Evolutionary conservation across 2,329 filamentous ascomycete genomes (phyloP).

Genomic region (Colletotrichum paranaense): DNA sequence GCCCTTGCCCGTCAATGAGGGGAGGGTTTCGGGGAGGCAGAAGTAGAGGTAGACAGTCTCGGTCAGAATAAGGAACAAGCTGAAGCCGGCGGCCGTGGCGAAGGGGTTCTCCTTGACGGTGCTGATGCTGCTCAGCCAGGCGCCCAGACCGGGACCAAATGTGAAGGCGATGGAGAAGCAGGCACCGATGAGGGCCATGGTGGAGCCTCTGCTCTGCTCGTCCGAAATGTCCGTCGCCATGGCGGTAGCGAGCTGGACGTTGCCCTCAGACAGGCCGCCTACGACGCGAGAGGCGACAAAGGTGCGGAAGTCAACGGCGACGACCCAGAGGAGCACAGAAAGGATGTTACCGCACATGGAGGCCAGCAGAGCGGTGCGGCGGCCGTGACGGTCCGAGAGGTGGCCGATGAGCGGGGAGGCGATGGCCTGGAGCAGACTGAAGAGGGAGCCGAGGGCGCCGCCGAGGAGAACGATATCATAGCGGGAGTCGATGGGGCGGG

Average conservation of each 20-base stretch:
- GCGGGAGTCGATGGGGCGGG: slow-evolving; percentile 90
- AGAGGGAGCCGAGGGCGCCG: slow-evolving; percentile 91
- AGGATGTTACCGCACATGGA: slow-evolving; percentile 95
- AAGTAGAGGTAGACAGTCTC: slow-evolving; percentile 92
- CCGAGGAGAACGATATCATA: slow-evolving; percentile 98
- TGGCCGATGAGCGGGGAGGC: slow-evolving; percentile 91
- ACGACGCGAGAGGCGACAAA: slow-evolving; percentile 95
- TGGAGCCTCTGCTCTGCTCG: slow-evolving; percentile 83
- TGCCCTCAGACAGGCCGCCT: slow-evolving; percentile 94
- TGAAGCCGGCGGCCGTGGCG: slow-evolving; percentile 90
- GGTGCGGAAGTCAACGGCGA: slow-evolving; percentile 92
- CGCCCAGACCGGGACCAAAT: slow-evolving; percentile 92
- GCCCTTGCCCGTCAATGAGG: slow-evolving; percentile 59
- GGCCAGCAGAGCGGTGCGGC: slow-evolving; percentile 85
- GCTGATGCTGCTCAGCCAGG: slow-evolving; percentile 82
- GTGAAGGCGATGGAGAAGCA: slow-evolving; percentile 99
- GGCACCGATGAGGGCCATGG: slow-evolving; percentile 95
- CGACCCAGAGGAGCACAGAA: slow-evolving; percentile 93
- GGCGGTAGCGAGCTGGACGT: slow-evolving; percentile 94
- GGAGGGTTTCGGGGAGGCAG: slow-evolving; percentile 87
- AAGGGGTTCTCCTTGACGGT: slow-evolving; percentile 91
- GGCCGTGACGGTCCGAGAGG: slow-evolving; percentile 89
- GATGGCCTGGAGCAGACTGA: slow-evolving; percentile 91
- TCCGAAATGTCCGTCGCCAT: slow-evolving; percentile 97
- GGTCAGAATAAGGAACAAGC: slow-evolving; percentile 82